These are phyloP conservation scores for Trichophyton schoenleinii DNA, from an alignment of 2,329 filamentous ascomycete genomes.

Conservation along the genomic window DNA sequence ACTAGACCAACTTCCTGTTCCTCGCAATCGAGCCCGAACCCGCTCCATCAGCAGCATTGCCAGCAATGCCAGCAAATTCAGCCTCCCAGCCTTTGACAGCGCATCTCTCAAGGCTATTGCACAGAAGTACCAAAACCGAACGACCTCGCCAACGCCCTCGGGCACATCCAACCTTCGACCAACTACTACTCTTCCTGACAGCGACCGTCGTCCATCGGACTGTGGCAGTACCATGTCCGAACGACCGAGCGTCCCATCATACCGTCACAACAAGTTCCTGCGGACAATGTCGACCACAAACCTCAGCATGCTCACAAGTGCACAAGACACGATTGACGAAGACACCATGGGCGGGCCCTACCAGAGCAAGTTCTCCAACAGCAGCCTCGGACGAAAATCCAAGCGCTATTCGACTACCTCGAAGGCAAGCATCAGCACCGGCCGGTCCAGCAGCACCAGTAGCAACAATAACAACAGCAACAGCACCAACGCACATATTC, in stretches of 20 bases:
- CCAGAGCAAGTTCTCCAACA: background rate
- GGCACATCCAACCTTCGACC: background rate
- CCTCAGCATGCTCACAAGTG: slow-evolving; percentile 1
- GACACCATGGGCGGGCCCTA: background rate
- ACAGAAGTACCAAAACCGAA: slow-evolving; percentile 8
- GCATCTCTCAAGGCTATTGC: slow-evolving; percentile 8
- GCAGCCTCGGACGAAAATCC: background rate
- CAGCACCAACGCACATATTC: background rate
- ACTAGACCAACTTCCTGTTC: background rate
- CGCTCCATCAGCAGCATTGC: slow-evolving; percentile 14
- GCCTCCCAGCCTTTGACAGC: slow-evolving; percentile 9
- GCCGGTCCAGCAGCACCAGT: background rate
- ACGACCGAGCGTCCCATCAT: background rate
- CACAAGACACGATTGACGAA: background rate
- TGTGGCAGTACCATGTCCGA: slow-evolving; percentile 4
- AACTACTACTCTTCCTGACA: background rate
- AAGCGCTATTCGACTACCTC: background rate
- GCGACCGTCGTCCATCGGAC: slow-evolving; percentile 4
- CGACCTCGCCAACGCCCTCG: slow-evolving; percentile 1
- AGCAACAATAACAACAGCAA: background rate
- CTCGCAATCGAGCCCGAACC: slow-evolving; percentile 6
- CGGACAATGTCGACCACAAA: slow-evolving; percentile 7
- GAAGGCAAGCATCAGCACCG: background rate
- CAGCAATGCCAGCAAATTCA: slow-evolving; percentile 13
- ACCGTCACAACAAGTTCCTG: background rate